phyloP scores from a whole-genome alignment of 257 asterid genomes.

The Solanum chmielewskii region DNA sequence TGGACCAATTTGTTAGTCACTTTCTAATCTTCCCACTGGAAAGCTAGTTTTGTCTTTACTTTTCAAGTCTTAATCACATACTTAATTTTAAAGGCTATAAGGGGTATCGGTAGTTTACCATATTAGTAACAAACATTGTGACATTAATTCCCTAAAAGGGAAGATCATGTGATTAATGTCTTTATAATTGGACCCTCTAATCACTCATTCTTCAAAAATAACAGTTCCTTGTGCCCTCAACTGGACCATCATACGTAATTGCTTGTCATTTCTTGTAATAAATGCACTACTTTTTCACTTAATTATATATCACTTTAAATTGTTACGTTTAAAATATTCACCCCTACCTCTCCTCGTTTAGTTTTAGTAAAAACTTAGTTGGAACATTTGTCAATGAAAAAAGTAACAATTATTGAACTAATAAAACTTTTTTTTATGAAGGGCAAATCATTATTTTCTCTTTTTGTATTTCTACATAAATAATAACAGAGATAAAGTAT shows the following conservation, averaged over 20 bases:
- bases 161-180: not conserved
- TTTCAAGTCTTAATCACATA: not conserved
- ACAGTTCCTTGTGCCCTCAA: not conserved
- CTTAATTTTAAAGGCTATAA: not conserved
- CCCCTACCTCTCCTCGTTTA: not conserved
- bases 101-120: not conserved
- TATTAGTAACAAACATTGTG: not conserved
- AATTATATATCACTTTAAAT: not conserved
- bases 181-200: not conserved
- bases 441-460: not conserved
- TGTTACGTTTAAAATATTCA: not conserved
- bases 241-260: not conserved
- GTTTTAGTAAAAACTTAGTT: not conserved
- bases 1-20: not conserved
- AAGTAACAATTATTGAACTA: not conserved
- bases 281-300: not conserved
- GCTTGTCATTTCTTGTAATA: not conserved
- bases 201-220: not conserved
- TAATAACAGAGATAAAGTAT: not conserved
- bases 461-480: not conserved
- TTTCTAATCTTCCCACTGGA: not conserved
- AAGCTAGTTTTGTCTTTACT: constrained; percentile 1
- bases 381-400: not conserved
- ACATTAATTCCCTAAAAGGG: not conserved
- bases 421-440: not conserved